Conservation (phyloP, 345 rosid species). For the Bruguiera gymnorhiza region DNA sequence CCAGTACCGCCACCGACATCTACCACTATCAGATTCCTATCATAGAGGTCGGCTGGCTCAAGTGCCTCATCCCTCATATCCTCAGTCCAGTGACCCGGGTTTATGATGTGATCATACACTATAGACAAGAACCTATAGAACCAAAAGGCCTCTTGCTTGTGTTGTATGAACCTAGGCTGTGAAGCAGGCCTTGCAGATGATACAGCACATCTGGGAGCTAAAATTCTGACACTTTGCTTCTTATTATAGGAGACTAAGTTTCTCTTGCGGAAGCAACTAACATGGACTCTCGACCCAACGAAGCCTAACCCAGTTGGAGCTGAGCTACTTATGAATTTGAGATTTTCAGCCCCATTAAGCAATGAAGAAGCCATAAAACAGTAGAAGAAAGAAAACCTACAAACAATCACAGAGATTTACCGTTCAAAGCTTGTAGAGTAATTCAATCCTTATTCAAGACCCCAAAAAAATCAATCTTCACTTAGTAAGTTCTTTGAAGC, state of each 20-base stretch:
- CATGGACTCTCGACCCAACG: constrained; percentile 11
- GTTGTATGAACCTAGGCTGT: constrained; percentile 39
- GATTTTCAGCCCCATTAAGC: constrained; percentile 28
- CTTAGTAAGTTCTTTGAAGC: too few relatives aligned
- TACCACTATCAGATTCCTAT: constrained; percentile 31
- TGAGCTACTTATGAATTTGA: constrained; percentile 15
- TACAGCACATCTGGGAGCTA: constrained; percentile 19
- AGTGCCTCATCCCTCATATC: constrained; percentile 39
- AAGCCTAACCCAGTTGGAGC: constrained; percentile 20
- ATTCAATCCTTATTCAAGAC: too few relatives aligned
- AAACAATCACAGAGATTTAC: background rate
- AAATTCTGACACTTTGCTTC: constrained; percentile 11
- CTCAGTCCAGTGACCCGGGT: constrained; percentile 43
- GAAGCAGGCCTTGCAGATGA: constrained; percentile 40
- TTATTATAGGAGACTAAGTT: constrained; percentile 1
- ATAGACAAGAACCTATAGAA: constrained; percentile 38
- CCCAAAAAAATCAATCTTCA: too few relatives aligned
- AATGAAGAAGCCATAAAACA: constrained; percentile 24
- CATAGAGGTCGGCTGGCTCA: constrained; percentile 33
- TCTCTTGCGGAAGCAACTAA: constrained; percentile 13
- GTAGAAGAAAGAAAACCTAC: constrained; percentile 5
- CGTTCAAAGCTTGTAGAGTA: too few relatives aligned
- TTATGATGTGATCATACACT: constrained; percentile 35
- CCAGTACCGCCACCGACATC: too few relatives aligned
- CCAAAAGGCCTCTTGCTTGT: constrained; percentile 44